These are phyloP conservation scores for Beauveria medogensis DNA, from an alignment of 2,329 filamentous ascomycete species.

Conservation along the genomic window DNA sequence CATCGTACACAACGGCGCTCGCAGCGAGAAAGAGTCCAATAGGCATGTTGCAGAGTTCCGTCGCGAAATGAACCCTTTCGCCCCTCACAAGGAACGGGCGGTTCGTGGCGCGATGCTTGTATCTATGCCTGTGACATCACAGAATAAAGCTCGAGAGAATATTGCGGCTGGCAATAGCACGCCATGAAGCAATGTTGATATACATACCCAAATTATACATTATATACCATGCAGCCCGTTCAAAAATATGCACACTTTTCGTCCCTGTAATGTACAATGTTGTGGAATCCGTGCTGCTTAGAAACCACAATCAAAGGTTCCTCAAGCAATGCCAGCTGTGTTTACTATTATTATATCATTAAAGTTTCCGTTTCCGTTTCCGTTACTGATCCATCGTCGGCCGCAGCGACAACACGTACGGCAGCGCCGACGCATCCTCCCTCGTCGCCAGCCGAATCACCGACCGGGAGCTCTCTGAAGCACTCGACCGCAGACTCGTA, in stretches of 20 bases:
- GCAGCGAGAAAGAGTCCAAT: too few relatives aligned
- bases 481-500: slow-evolving; percentile 30
- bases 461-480: slow-evolving; percentile 30
- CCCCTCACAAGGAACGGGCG: too few relatives aligned
- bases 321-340: background rate
- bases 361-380: background rate
- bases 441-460: slow-evolving; percentile 41
- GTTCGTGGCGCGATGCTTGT: too few relatives aligned
- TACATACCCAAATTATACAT: background rate
- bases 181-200: background rate
- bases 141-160: background rate
- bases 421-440: slow-evolving; percentile 24
- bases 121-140: background rate
- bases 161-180: background rate
- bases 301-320: background rate
- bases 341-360: background rate
- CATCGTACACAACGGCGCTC: too few relatives aligned
- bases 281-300: background rate
- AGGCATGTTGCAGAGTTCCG: too few relatives aligned
- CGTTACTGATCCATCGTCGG: slow-evolving; percentile 20
- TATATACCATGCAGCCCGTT: background rate
- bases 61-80: too few relatives aligned
- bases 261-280: background rate
- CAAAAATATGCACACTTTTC: background rate
- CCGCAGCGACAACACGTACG: slow-evolving; percentile 30